These are phyloP conservation scores for Cadophora luteo-olivacea DNA, from an alignment of 2,329 filamentous ascomycete genomes.

Conservation along the genomic window DNA sequence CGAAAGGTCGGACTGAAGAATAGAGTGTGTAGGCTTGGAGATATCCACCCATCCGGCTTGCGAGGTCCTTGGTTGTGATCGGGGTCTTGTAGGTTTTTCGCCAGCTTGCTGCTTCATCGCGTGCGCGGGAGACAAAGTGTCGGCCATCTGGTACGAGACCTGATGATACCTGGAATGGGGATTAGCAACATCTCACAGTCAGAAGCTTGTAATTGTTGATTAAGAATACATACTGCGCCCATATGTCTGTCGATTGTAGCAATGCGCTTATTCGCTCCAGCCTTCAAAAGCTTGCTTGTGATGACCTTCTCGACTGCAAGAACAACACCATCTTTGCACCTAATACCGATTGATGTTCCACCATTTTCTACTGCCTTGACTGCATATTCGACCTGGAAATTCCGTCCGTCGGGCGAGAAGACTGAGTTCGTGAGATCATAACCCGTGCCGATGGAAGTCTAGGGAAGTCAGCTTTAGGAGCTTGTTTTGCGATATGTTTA, in stretches of 20 bases:
- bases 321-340: slow-evolving; percentile 96
- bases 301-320: slow-evolving; percentile 97
- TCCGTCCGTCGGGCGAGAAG: slow-evolving; percentile 98
- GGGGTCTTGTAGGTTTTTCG: slow-evolving; percentile 93
- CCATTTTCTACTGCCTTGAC: slow-evolving; percentile 99
- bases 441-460: slow-evolving; percentile 99
- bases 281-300: slow-evolving; percentile 92
- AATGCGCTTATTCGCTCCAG: slow-evolving; percentile 96
- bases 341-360: slow-evolving; percentile 93
- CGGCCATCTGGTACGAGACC: slow-evolving; percentile 94
- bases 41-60: slow-evolving; percentile 92
- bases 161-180: slow-evolving; percentile 78
- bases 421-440: slow-evolving; percentile 99
- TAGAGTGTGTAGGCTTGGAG: slow-evolving; percentile 98
- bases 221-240: slow-evolving; percentile 74
- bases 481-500: neutral
- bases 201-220: no score
- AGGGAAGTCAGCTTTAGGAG: slow-evolving; percentile 34
- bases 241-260: slow-evolving; percentile 92
- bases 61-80: slow-evolving; percentile 86
- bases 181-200: slow-evolving; percentile 24
- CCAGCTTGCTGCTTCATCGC: slow-evolving; percentile 92
- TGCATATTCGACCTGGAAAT: slow-evolving; percentile 99
- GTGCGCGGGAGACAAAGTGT: slow-evolving; percentile 92
- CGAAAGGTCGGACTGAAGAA: slow-evolving; percentile 94